Conservation (phyloP, 2,329 filamentous ascomycete genomes). For the Cyphellophora attinorum region DNA sequence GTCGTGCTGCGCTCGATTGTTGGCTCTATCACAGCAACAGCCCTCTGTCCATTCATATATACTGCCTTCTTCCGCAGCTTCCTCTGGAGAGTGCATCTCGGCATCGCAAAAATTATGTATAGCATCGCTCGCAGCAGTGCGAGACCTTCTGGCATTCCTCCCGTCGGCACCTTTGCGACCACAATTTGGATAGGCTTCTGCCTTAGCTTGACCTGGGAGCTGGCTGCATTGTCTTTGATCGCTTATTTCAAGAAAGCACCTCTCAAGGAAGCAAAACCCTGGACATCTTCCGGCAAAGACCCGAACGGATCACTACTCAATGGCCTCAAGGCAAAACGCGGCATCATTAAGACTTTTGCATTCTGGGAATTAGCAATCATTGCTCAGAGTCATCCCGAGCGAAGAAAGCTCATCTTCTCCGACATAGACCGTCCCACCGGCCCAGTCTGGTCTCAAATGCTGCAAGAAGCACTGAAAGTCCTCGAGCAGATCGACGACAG, state of each 20-base stretch:
- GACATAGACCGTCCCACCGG: constrained; percentile 78
- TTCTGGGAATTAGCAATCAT: constrained; percentile 87
- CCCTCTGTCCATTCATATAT: constrained; percentile 50
- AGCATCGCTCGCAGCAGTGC: constrained; percentile 64
- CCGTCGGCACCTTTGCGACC: constrained; percentile 46
- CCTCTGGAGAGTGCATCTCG: constrained; percentile 61
- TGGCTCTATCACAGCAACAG: constrained; percentile 29
- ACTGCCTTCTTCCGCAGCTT: constrained; percentile 50
- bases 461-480: constrained; percentile 57
- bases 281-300: constrained; percentile 78
- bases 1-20: constrained; percentile 25
- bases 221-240: constrained; percentile 68
- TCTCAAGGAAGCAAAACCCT: constrained; percentile 70
- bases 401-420: constrained; percentile 71
- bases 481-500: constrained; percentile 59
- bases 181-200: constrained; percentile 55
- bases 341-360: constrained; percentile 69
- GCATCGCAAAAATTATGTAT: constrained; percentile 62
- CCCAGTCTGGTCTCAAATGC: constrained; percentile 72
- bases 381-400: constrained; percentile 61
- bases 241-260: constrained; percentile 73
- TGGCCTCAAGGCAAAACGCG: constrained; percentile 74
- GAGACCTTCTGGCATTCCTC: constrained; percentile 45
- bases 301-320: constrained; percentile 82
- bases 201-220: constrained; percentile 64